These are phyloP conservation scores for Acacia pycnantha DNA, from an alignment of 331 rosid genomes.

Conservation along the genomic window DNA sequence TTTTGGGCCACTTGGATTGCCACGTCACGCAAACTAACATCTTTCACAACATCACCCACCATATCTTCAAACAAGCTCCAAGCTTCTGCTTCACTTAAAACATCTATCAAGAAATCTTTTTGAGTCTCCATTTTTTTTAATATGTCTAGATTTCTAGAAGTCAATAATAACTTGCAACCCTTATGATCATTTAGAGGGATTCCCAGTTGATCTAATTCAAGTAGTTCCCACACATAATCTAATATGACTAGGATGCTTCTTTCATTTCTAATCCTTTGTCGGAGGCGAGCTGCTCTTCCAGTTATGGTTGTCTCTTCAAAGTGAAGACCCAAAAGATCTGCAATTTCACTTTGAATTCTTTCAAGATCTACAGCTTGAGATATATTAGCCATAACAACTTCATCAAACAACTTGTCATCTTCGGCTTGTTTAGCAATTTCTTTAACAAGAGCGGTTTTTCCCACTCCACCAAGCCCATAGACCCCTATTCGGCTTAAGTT, in stretches of 20 bases:
- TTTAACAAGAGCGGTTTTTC: conserved; percentile 3
- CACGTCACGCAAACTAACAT: neutral
- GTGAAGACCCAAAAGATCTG: neutral
- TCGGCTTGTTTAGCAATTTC: neutral
- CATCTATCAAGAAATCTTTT: neutral
- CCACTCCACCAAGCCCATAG: conserved; percentile 19
- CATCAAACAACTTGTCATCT: neutral
- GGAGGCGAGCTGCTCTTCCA: neutral
- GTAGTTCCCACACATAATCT: neutral
- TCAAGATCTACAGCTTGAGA: neutral
- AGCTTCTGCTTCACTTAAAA: neutral
- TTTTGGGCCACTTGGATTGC: neutral
- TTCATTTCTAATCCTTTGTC: neutral
- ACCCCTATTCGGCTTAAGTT: conserved; percentile 8
- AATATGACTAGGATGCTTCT: neutral
- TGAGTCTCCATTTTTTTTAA: neutral
- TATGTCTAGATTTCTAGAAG: neutral
- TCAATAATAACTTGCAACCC: neutral
- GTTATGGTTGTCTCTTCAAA: neutral
- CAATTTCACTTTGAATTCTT: neutral
- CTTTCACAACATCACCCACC: neutral
- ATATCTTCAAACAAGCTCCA: neutral
- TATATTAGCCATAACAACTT: neutral
- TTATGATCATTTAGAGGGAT: neutral
- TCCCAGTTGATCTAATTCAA: neutral